These are phyloP conservation scores for Volvox reticuliferus DNA, from an alignment of 139 green algal species.

Conservation along the genomic window DNA sequence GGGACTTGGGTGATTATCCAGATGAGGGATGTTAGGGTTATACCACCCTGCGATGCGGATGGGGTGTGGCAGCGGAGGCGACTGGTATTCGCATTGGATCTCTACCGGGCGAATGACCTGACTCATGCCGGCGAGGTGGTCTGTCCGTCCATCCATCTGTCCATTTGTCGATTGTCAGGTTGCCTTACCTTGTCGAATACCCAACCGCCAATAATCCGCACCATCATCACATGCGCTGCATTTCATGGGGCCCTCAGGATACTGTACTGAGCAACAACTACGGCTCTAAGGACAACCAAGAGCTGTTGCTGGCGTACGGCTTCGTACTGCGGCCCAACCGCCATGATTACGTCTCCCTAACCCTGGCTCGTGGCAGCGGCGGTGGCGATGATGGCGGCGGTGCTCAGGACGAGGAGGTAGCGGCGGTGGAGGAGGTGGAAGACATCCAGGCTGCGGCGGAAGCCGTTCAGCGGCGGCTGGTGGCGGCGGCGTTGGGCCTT, in stretches of 20 bases:
- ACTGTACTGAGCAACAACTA: conserved; percentile 66
- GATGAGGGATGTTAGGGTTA: no score
- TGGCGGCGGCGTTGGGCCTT: conserved; percentile 22
- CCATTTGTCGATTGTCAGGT: neutral
- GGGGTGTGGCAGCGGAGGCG: no score
- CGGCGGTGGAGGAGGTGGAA: neutral
- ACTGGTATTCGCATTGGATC: no score
- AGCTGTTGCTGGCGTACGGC: conserved; percentile 74
- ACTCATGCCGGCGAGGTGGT: no score
- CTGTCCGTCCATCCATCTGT: neutral
- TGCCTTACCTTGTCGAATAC: neutral
- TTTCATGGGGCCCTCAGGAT: conserved; percentile 39
- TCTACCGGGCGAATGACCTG: no score
- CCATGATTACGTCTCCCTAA: conserved; percentile 61
- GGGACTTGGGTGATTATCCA: no score
- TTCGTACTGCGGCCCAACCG: conserved; percentile 62
- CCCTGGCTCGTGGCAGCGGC: neutral
- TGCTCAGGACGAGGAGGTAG: neutral
- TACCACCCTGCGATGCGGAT: no score
- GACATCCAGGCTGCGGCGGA: conserved; percentile 36
- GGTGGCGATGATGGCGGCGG: neutral
- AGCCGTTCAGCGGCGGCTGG: conserved; percentile 50
- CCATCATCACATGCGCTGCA: no score
- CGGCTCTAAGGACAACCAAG: conserved; percentile 68
- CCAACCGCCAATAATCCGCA: neutral